phyloP scores from a whole-genome alignment of 345 rosid genomes.

The Eucalyptus paniculata region DNA sequence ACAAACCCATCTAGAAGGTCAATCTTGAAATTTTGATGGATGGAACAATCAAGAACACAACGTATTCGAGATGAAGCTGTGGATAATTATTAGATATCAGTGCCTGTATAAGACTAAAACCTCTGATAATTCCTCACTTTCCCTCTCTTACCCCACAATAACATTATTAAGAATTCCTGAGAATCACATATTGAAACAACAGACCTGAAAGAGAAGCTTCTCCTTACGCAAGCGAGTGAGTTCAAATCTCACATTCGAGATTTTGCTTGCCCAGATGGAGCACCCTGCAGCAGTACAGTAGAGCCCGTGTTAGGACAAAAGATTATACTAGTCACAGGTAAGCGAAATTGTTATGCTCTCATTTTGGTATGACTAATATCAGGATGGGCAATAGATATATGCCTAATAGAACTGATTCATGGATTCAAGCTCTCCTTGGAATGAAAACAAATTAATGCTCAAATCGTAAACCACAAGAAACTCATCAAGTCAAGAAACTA shows the following conservation, averaged over 20 bases:
- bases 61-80: not conserved
- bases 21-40: not conserved
- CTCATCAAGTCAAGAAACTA: not conserved
- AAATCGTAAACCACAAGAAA: not conserved
- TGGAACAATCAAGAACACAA: not conserved
- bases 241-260: slow-evolving; percentile 5
- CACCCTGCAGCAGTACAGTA: slow-evolving; percentile 1
- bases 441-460: not conserved
- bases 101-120: not conserved
- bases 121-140: not conserved
- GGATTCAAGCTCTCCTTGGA: not conserved
- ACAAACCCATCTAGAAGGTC: not conserved
- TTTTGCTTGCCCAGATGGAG: slow-evolving; percentile 3
- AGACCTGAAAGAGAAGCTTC: not conserved
- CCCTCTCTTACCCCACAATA: not conserved
- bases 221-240: not conserved
- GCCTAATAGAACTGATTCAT: not conserved
- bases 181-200: not conserved
- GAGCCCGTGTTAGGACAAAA: not conserved
- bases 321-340: not conserved
- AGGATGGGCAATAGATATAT: not conserved
- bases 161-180: not conserved
- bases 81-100: not conserved
- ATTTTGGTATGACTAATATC: not conserved
- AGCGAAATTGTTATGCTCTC: not conserved